phyloP scores from a whole-genome alignment of 2,329 filamentous ascomycete species.

The Trichothecium sympodiale region DNA sequence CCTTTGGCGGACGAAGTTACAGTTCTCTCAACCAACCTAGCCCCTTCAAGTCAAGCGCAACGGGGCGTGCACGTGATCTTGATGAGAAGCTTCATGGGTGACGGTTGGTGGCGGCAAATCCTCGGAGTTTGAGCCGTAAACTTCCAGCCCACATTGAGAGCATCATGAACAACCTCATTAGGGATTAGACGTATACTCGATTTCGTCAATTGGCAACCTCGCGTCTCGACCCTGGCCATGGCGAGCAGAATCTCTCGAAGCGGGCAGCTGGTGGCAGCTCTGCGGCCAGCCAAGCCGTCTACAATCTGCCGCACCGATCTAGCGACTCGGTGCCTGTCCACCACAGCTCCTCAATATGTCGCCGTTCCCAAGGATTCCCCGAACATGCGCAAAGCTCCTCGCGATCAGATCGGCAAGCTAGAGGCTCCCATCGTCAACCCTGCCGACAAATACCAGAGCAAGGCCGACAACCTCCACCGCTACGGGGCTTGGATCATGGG shows the following conservation, averaged over 20 bases:
- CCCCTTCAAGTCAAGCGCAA: neutral
- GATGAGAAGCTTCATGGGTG: no score
- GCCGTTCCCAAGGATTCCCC: conserved; percentile 48
- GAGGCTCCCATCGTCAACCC: conserved; percentile 79
- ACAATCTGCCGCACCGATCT: conserved; percentile 27
- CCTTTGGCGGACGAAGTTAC: no score
- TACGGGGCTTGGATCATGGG: conserved; percentile 97
- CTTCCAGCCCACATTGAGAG: conserved; percentile 1
- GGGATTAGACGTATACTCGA: conserved; percentile 1
- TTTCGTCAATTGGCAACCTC: conserved; percentile 33
- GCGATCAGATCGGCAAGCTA: conserved; percentile 49
- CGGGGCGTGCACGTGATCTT: neutral
- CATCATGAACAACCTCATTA: no score
- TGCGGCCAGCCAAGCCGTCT: conserved; percentile 38
- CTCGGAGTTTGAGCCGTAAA: conserved; percentile 11
- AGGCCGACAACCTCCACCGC: conserved; percentile 77
- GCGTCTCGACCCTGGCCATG: conserved; percentile 33
- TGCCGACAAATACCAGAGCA: conserved; percentile 82
- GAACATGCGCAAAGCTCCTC: conserved; percentile 57
- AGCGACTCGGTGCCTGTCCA: conserved; percentile 38
- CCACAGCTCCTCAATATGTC: conserved; percentile 36
- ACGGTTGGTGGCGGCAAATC: neutral
- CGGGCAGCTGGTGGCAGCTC: conserved; percentile 43
- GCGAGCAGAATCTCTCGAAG: conserved; percentile 48
- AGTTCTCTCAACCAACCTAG: neutral